Conservation (phyloP, 1,284 basidiomycete genomes). For the Apiotrichum porosum region DNA sequence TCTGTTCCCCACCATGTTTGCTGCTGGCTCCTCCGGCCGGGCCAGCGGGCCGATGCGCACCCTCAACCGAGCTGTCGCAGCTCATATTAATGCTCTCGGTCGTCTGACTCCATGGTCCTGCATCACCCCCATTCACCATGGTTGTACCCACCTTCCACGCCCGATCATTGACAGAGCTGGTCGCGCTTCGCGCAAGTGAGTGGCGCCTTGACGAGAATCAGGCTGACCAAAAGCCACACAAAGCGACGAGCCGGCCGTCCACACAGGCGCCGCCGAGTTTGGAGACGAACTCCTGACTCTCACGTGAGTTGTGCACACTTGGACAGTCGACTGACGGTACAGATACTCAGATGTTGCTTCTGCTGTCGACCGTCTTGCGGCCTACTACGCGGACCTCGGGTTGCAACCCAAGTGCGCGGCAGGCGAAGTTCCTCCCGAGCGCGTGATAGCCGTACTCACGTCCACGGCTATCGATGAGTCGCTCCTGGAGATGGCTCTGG, state of each 20-base stretch:
- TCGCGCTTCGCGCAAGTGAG: conserved; percentile 39
- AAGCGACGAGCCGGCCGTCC: conserved; percentile 38
- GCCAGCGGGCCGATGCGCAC: too few relatives aligned
- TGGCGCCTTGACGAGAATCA: background rate
- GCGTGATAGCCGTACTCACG: conserved; percentile 49
- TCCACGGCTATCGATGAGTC: conserved; percentile 52
- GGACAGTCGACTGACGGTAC: background rate
- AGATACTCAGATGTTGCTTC: conserved; percentile 45
- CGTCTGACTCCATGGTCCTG: too few relatives aligned
- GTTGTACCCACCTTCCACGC: conserved; percentile 37
- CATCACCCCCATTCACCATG: conserved; percentile 20
- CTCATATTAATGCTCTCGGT: too few relatives aligned
- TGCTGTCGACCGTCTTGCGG: conserved; percentile 52
- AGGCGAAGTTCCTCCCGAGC: conserved; percentile 36
- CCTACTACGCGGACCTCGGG: conserved; percentile 43
- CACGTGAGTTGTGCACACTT: conserved; percentile 22
- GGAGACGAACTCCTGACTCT: conserved; percentile 41
- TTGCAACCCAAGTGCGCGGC: conserved; percentile 10
- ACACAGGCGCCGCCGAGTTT: conserved; percentile 45
- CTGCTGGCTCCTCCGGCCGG: too few relatives aligned
- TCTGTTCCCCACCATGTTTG: too few relatives aligned
- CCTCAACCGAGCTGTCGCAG: too few relatives aligned
- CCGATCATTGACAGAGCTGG: conserved; percentile 39
- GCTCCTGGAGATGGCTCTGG: conserved; percentile 52
- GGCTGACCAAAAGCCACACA: conserved; percentile 23